Conservation (phyloP, 148 eudicot genomes). For the Vaccinium vitisidaea region DNA sequence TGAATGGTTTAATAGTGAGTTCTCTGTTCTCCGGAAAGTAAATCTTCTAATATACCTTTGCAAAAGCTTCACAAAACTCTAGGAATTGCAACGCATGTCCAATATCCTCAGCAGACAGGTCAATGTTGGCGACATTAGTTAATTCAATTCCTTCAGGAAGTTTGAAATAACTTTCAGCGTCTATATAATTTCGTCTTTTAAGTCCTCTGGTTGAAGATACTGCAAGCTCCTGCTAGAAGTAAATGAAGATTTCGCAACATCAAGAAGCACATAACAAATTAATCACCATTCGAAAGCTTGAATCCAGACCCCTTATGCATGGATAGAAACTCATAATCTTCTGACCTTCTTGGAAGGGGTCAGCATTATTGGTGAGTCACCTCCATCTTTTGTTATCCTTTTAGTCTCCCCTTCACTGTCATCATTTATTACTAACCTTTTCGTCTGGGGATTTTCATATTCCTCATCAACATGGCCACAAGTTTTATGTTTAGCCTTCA, state of each 20-base stretch:
- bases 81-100: slow-evolving; percentile 31
- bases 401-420: background rate
- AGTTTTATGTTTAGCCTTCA: background rate
- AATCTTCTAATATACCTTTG: slow-evolving; percentile 19
- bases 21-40: background rate
- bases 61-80: slow-evolving; percentile 34
- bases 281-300: background rate
- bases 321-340: slow-evolving; percentile 2
- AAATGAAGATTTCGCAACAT: background rate
- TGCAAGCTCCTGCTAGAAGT: slow-evolving; percentile 15
- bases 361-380: background rate
- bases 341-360: slow-evolving; percentile 15
- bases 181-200: slow-evolving; percentile 6
- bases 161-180: slow-evolving; percentile 7
- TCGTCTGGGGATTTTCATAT: background rate
- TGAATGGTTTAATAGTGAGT: background rate
- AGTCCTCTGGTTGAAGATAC: slow-evolving; percentile 12
- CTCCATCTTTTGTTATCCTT: background rate
- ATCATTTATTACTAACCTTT: background rate
- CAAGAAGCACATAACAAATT: background rate
- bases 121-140: slow-evolving; percentile 26
- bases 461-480: background rate
- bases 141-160: slow-evolving; percentile 26
- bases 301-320: background rate
- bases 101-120: slow-evolving; percentile 27